A percentile compares a stretch with the other conserved stretches of the same genome.
Conservation (phyloP, 345 rosid genomes). For the Mercurialis annua region DNA sequence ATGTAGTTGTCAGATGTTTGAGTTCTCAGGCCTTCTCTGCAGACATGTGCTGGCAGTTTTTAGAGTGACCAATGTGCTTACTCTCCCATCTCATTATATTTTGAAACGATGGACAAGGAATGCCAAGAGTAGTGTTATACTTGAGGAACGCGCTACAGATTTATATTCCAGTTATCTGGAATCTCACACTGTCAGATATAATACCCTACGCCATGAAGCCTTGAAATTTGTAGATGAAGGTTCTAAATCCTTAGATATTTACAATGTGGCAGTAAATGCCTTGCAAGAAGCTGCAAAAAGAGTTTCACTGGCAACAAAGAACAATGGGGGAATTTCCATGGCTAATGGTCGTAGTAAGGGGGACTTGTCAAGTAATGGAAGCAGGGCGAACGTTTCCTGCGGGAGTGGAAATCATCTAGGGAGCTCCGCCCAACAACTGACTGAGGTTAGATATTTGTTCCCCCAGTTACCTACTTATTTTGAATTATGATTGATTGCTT, state of each 20-base stretch:
- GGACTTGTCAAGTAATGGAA: constrained; percentile 19
- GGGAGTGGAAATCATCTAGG: constrained; percentile 14
- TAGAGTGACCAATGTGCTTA: constrained; percentile 62
- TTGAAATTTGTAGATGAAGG: constrained; percentile 58
- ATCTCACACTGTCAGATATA: constrained; percentile 56
- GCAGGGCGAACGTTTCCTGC: constrained; percentile 2
- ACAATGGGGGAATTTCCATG: constrained; percentile 17
- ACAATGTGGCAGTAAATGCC: constrained; percentile 43
- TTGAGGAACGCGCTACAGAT: constrained; percentile 39
- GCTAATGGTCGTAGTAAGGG: constrained; percentile 33
- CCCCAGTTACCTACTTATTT: not conserved
- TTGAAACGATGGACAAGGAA: constrained; percentile 61
- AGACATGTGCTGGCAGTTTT: constrained; percentile 61
- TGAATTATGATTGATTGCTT: no score
- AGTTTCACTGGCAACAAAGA: constrained; percentile 40
- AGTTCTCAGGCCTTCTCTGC: constrained; percentile 61
- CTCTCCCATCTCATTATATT: constrained; percentile 57
- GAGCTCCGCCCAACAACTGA: constrained; percentile 24
- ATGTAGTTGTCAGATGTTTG: constrained; percentile 72
- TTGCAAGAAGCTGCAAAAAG: constrained; percentile 56
- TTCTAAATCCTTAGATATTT: constrained; percentile 39
- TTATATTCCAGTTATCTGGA: constrained; percentile 44
- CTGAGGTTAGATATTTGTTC: constrained; percentile 31
- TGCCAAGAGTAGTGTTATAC: constrained; percentile 50
- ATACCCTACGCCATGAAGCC: constrained; percentile 59